Conservation (phyloP, 768 basidiomycete genomes). For the Brasilioporus rufonigricans region DNA sequence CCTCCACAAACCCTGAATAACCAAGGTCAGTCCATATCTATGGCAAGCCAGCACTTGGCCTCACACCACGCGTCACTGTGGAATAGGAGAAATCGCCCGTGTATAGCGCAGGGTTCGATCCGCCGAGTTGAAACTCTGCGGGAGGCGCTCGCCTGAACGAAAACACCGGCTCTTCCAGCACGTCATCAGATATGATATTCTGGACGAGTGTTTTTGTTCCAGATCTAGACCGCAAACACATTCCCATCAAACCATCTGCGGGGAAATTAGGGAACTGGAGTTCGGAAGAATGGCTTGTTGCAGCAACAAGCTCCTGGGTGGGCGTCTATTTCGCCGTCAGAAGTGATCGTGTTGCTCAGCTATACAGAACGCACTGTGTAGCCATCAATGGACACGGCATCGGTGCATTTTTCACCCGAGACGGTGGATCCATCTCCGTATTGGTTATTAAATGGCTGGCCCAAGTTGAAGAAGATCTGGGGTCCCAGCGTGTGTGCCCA, state of each 20-base stretch:
- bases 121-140: constrained; percentile 40
- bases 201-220: constrained; percentile 27
- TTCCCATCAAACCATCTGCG: constrained; percentile 25
- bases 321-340: constrained; percentile 8
- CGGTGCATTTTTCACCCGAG: constrained; percentile 37
- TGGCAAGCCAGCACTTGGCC: too few species aligned
- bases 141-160: constrained; percentile 16
- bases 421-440: constrained; percentile 38
- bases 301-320: constrained; percentile 7
- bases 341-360: too few species aligned
- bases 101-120: constrained; percentile 34
- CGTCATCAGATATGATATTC: constrained; percentile 18
- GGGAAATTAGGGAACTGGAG: neutral
- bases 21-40: too few species aligned
- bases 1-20: too few species aligned
- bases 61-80: too few species aligned
- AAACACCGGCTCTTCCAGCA: constrained; percentile 24
- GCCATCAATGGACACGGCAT: constrained; percentile 18
- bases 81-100: too few species aligned
- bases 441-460: constrained; percentile 23
- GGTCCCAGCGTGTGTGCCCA: constrained; percentile 26
- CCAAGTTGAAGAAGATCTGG: constrained; percentile 18
- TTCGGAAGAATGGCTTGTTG: neutral
- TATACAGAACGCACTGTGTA: neutral
- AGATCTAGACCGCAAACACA: constrained; percentile 30